Evolutionary conservation across 2,329 filamentous ascomycete species (phyloP).

Genomic region (Fusarium agapanthi): DNA sequence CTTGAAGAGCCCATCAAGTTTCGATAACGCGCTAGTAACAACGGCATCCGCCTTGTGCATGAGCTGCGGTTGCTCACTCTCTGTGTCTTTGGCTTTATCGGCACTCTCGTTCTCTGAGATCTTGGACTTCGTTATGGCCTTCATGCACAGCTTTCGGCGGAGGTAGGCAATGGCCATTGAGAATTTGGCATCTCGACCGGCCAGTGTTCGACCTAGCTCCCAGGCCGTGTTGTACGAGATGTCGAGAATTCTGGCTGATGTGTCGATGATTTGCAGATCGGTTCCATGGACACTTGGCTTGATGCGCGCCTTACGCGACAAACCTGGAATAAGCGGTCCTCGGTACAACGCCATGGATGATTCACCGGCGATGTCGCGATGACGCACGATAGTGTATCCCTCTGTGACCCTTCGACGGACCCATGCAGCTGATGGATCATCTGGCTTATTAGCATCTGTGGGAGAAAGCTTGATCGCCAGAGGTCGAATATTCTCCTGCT

Average conservation of each 20-base stretch:
- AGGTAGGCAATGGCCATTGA: not conserved
- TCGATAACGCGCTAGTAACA: not conserved
- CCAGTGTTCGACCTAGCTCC: not conserved
- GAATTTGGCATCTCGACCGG: not conserved
- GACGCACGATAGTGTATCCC: not conserved
- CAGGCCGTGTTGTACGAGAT: not conserved
- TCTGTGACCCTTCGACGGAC: not conserved
- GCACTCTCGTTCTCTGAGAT: rapidly evolving
- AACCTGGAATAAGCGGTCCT: not conserved
- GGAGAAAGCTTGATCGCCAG: not conserved
- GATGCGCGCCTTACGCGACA: not conserved
- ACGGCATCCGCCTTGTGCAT: not conserved
- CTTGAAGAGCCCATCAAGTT: not conserved
- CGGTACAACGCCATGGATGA: not conserved
- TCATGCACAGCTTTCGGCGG: not conserved
- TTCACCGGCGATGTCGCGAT: not conserved
- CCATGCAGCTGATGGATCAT: not conserved
- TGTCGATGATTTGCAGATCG: not conserved
- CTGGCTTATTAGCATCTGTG: rapidly evolving
- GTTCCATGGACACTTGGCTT: not conserved
- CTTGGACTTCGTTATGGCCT: not conserved
- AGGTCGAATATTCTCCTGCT: not conserved
- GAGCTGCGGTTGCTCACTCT: not conserved
- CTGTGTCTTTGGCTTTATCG: not conserved
- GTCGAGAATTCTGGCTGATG: not conserved